Conservation (phyloP, 345 rosid species). For the Brassica nigra region DNA sequence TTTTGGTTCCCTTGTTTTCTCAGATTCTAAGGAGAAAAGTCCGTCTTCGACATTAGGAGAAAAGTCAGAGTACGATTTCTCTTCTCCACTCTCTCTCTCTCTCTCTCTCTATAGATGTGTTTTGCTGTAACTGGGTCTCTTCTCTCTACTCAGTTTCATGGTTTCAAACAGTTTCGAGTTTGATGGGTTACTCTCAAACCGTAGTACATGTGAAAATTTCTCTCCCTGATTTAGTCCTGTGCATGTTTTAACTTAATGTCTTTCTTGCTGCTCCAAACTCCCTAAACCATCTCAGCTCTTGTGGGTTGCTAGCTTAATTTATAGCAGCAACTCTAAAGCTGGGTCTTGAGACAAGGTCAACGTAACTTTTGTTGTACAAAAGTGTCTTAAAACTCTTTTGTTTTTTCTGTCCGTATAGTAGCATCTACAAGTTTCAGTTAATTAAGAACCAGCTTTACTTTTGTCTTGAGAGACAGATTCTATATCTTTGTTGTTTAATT, state of each 20-base stretch:
- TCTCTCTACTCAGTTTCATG: conserved; percentile 19
- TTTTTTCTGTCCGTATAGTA: background rate
- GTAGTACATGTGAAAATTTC: background rate
- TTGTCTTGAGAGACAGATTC: conserved; percentile 2
- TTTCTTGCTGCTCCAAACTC: conserved; percentile 6
- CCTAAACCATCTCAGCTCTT: background rate
- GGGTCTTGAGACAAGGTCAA: conserved; percentile 1
- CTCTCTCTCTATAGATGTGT: conserved; percentile 1
- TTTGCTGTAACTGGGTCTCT: conserved; percentile 5
- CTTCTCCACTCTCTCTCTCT: conserved; percentile 9
- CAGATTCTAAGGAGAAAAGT: conserved; percentile 63
- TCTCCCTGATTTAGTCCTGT: conserved; percentile 27
- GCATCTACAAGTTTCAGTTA: background rate
- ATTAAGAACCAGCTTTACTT: background rate
- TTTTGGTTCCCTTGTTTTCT: conserved; percentile 3
- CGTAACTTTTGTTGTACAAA: background rate
- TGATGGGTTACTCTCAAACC: background rate
- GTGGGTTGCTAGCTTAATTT: background rate
- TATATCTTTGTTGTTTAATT: background rate
- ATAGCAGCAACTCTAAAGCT: conserved; percentile 1
- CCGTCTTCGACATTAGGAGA: conserved; percentile 61
- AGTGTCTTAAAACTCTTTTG: background rate
- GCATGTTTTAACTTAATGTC: conserved; percentile 45
- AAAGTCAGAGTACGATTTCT: conserved; percentile 60
- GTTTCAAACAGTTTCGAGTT: conserved; percentile 14